These are phyloP conservation scores for Colletotrichum horii DNA, from an alignment of 2,329 filamentous ascomycete genomes.

Conservation along the genomic window DNA sequence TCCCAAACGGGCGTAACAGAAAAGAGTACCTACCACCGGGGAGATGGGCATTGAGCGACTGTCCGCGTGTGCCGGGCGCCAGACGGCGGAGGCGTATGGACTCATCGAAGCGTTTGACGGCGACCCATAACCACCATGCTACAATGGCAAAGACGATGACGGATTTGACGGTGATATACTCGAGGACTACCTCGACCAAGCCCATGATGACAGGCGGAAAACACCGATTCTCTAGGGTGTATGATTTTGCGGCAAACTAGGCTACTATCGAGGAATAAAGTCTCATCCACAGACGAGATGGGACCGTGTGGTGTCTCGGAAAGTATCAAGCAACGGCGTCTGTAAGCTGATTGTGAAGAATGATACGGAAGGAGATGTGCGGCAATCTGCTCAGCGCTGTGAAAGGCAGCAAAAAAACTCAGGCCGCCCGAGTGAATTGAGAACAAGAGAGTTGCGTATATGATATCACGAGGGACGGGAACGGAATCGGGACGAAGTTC, in stretches of 20 bases:
- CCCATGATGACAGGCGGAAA: conserved; percentile 43
- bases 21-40: conserved; percentile 49
- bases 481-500: not conserved
- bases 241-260: not conserved
- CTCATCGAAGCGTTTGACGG: conserved; percentile 43
- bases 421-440: not conserved
- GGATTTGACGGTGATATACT: conserved; percentile 47
- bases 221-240: not conserved
- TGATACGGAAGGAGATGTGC: not conserved
- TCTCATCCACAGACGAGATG: not conserved
- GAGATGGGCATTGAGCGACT: conserved; percentile 36
- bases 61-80: conserved; percentile 43
- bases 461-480: not conserved
- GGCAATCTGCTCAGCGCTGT: not conserved
- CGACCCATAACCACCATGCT: conserved; percentile 41
- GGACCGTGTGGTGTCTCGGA: not conserved
- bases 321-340: not conserved
- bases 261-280: not conserved
- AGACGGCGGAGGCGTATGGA: conserved; percentile 50
- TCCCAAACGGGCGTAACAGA: not conserved
- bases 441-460: not conserved
- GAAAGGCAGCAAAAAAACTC: not conserved
- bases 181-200: conserved; percentile 53
- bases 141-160: conserved; percentile 40
- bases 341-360: not conserved